Conservation (phyloP, 768 basidiomycete species). For the Boletus fagicola region DNA sequence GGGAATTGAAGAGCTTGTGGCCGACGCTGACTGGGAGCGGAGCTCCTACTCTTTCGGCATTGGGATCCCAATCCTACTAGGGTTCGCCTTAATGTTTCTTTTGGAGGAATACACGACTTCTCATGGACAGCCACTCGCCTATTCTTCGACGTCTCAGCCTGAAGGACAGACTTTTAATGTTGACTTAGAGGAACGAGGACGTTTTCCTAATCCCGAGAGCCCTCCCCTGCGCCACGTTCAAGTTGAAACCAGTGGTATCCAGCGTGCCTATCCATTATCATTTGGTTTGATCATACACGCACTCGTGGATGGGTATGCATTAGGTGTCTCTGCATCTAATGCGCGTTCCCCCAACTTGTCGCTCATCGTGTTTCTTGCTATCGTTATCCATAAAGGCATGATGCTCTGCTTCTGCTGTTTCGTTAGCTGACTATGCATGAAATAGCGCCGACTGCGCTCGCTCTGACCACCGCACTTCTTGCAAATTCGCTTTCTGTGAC, state of each 20-base stretch:
- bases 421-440: slow-evolving; percentile 10
- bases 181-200: slow-evolving; percentile 58
- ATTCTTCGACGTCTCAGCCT: slow-evolving; percentile 13
- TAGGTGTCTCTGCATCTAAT: slow-evolving; percentile 72
- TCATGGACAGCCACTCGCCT: slow-evolving; percentile 42
- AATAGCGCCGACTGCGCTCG: slow-evolving; percentile 86
- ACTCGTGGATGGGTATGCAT: slow-evolving; percentile 87
- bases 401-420: neutral
- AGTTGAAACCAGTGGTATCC: slow-evolving; percentile 25
- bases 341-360: slow-evolving; percentile 53
- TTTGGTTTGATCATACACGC: slow-evolving; percentile 86
- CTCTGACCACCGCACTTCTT: slow-evolving; percentile 83
- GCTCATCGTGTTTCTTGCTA: slow-evolving; percentile 84
- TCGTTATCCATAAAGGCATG: slow-evolving; percentile 86
- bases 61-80: slow-evolving; percentile 61
- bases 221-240: slow-evolving; percentile 1
- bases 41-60: slow-evolving; percentile 52
- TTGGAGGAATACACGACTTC: slow-evolving; percentile 62
- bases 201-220: slow-evolving; percentile 23
- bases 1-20: slow-evolving; percentile 64
- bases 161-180: slow-evolving; percentile 49
- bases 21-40: slow-evolving; percentile 31
- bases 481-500: slow-evolving; percentile 64
- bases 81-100: slow-evolving; percentile 56
- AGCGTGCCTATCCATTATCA: slow-evolving; percentile 67